Evolutionary conservation across 2,329 filamentous ascomycete species (phyloP), one percentile per base, ranked within the genome.

Genomic region (Rosellinia necatrix): DNA sequence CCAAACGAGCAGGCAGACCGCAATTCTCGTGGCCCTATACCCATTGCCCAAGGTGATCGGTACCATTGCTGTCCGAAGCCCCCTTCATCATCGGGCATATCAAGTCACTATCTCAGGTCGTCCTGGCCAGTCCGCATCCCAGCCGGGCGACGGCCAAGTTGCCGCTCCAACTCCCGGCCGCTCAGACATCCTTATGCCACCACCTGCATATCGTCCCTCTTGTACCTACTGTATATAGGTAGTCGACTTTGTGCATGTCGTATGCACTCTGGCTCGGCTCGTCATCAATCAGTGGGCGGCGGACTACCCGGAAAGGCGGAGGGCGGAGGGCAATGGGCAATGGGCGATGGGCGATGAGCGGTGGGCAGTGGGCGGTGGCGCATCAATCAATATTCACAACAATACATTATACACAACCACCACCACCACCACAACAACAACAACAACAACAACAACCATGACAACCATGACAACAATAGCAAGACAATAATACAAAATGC

Each of bases 61-160:
- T n/a, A n/a, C 37, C 49, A 29, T 46, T 12, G 4, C 35, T 6
- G n/a, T 34, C 38, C n/a, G 43, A 38, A 54, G 50, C 50, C 49
- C 41, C 50, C 37, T 58, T 42, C 49, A 42, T 54, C 50, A 58
- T 53, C 24, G 21, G 54, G 44, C 49, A 34, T 57, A n/a, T n/a
- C n/a, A n/a, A n/a, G n/a, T n/a, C n/a, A n/a, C n/a, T n/a, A n/a
- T n/a, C n/a, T n/a, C 43, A 17, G 22, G 21, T 21, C 8, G n/a
- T 4, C 24, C 6, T 25, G 19, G 27, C 15, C 29, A 22, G 10
- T 37, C 21, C 15, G 8, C n/a, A 21, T 13, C 43, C 29, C 35
- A 13, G 19, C 41, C 35, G 25, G 37, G 49, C 15, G 37, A 38
- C 32, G 37, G 40, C 54, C 49, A 48, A 37, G 40, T 44, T 34